Conservation (phyloP, 2,329 filamentous ascomycete genomes). For the Pseudocercospora macadamiae region DNA sequence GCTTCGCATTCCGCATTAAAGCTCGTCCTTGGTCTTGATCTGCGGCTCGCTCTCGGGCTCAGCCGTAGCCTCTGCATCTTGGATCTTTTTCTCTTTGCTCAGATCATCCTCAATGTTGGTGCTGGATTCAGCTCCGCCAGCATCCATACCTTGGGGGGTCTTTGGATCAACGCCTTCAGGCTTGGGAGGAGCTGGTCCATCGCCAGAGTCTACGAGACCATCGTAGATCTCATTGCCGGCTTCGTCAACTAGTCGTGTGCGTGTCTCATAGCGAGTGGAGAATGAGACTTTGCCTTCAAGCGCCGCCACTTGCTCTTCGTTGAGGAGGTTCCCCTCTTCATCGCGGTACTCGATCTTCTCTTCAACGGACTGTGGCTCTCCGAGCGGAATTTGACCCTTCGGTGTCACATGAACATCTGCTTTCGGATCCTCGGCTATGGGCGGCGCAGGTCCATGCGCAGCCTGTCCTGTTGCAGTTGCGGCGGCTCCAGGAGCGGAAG, state of each 20-base stretch:
- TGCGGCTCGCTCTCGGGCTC: conserved; percentile 26
- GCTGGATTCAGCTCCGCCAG: conserved; percentile 41
- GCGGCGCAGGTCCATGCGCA: conserved; percentile 37
- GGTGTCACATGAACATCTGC: conserved; percentile 42
- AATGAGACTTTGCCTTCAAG: conserved; percentile 94
- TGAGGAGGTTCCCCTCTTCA: conserved; percentile 85
- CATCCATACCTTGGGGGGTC: conserved; percentile 55
- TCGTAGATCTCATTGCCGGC: conserved; percentile 74
- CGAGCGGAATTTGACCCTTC: conserved; percentile 35
- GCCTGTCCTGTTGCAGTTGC: conserved; percentile 33
- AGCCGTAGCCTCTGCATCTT: conserved; percentile 33
- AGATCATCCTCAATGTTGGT: conserved; percentile 42
- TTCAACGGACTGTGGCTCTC: conserved; percentile 53
- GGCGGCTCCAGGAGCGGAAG: conserved; percentile 26
- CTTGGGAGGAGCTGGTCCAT: conserved; percentile 40
- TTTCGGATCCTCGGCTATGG: conserved; percentile 41
- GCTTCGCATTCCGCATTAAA: background rate
- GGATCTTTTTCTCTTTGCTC: conserved; percentile 49
- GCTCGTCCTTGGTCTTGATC: conserved; percentile 9
- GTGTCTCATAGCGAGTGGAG: conserved; percentile 94
- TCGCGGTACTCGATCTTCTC: conserved; percentile 93
- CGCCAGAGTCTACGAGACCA: conserved; percentile 48
- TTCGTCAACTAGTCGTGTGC: conserved; percentile 79
- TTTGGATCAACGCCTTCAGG: conserved; percentile 55
- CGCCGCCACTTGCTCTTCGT: conserved; percentile 78